A percentile compares a stretch with the other conserved stretches of the same genome.
phyloP scores from a whole-genome alignment of 129 eudicot genomes.

The Flaveria sonorensis region DNA sequence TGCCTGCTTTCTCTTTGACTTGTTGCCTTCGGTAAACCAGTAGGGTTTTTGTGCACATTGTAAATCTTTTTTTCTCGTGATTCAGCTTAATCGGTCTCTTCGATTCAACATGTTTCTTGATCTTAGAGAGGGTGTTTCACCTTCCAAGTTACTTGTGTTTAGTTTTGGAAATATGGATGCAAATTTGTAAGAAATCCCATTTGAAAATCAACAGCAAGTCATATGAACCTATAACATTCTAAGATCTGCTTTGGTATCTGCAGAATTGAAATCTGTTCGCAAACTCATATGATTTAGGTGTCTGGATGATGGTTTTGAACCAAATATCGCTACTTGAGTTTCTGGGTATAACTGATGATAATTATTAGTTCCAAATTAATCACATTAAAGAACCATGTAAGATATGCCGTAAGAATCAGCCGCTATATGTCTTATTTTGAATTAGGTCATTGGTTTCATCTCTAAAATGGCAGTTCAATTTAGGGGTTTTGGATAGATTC shows the following conservation, averaged over 20 bases:
- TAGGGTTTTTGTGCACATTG: no score
- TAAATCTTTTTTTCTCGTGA: no score
- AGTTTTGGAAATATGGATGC: no score
- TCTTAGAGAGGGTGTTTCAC: not conserved
- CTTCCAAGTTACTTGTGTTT: not conserved
- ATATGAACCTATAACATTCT: not conserved
- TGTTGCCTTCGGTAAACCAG: no score
- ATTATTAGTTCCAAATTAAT: not conserved
- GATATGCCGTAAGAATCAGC: not conserved
- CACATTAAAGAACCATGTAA: no score
- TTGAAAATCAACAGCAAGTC: not conserved
- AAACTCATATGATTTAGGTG: not conserved
- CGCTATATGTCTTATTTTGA: not conserved
- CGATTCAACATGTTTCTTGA: not conserved
- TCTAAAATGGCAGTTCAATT: conserved; percentile 19
- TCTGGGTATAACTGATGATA: not conserved
- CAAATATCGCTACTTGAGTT: not conserved
- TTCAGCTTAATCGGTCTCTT: no score
- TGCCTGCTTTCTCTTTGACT: not conserved
- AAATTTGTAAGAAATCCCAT: no score
- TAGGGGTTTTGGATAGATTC: conserved; percentile 74
- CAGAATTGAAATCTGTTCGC: no score
- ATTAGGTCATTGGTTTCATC: not conserved
- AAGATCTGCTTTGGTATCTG: conserved; percentile 9
- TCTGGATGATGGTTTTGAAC: conserved; percentile 3